Percentiles rank a stretch among this genome's conserved stretches.
phyloP scores from a whole-genome alignment of 441 rosid species.

The Gossypium armourianum region DNA sequence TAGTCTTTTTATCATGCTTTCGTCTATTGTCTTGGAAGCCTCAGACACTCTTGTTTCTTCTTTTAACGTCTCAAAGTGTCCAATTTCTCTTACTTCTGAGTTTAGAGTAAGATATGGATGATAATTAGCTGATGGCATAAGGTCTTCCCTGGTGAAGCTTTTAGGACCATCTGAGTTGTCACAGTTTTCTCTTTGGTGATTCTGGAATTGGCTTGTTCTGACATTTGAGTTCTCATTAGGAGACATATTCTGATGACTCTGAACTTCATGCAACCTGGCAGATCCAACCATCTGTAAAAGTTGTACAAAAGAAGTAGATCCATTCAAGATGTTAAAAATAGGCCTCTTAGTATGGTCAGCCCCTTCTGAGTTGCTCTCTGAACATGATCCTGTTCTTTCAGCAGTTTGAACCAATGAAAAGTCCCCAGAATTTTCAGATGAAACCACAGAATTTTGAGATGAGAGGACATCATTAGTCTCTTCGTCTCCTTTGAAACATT shows the following conservation, averaged over 20 bases:
- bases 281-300: constrained; percentile 42
- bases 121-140: constrained; percentile 22
- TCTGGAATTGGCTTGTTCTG: constrained; percentile 16
- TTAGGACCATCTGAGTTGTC: constrained; percentile 21
- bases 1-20: constrained; percentile 20
- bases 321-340: constrained; percentile 18
- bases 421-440: constrained; percentile 39
- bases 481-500: constrained; percentile 16
- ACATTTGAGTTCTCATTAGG: constrained; percentile 24
- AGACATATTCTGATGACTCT: constrained; percentile 18
- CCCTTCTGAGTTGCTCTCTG: constrained; percentile 37
- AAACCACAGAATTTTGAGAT: constrained; percentile 49
- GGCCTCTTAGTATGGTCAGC: constrained; percentile 24
- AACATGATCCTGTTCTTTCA: constrained; percentile 43
- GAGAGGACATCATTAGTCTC: constrained; percentile 25
- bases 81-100: constrained; percentile 22
- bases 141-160: constrained; percentile 23
- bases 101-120: constrained; percentile 24
- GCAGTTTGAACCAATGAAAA: constrained; percentile 30
- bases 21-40: constrained; percentile 19
- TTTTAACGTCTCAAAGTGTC: constrained; percentile 20
- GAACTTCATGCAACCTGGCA: constrained; percentile 24
- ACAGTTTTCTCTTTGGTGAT: constrained; percentile 17
- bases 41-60: constrained; percentile 26
- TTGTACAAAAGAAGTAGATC: constrained; percentile 39